Percentiles rank a stretch among this genome's conserved stretches.
phyloP scores from a whole-genome alignment of 2,329 filamentous ascomycete genomes.

The Xylaria sp. region DNA sequence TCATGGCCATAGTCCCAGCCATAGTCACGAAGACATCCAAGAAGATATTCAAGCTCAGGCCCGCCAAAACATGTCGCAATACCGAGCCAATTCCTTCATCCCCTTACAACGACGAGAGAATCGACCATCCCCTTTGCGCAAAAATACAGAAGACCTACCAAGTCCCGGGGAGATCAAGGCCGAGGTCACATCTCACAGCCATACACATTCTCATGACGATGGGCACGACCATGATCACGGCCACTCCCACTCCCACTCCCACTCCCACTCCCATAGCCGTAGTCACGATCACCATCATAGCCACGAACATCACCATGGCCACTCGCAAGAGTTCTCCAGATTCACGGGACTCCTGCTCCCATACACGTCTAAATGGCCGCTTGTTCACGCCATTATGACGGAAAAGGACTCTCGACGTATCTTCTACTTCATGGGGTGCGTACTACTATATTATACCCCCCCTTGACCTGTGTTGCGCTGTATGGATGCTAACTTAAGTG shows the following conservation, averaged over 20 bases:
- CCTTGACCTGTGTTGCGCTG: slow-evolving; percentile 20
- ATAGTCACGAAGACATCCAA: slow-evolving; percentile 38
- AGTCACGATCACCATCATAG: slow-evolving; percentile 42
- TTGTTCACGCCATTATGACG: slow-evolving; percentile 85
- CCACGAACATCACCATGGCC: slow-evolving; percentile 41
- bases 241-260: slow-evolving; percentile 41
- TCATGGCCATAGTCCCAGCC: slow-evolving; percentile 36
- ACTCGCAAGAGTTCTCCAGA: slow-evolving; percentile 64
- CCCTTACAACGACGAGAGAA: slow-evolving; percentile 51
- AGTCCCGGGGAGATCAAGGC: slow-evolving; percentile 40
- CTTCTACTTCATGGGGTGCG: slow-evolving; percentile 92
- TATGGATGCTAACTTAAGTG: slow-evolving; percentile 24
- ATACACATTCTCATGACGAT: slow-evolving; percentile 44
- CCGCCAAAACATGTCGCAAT: slow-evolving; percentile 48
- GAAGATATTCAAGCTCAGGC: slow-evolving; percentile 43
- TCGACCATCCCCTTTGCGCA: slow-evolving; percentile 50
- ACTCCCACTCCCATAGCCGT: slow-evolving; percentile 40
- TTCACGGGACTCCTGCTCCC: slow-evolving; percentile 80
- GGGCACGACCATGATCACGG: slow-evolving; percentile 36
- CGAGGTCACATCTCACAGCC: slow-evolving; percentile 31
- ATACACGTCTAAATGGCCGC: slow-evolving; percentile 75
- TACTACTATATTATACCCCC: background rate
- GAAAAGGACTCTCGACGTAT: slow-evolving; percentile 95
- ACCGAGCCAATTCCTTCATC: slow-evolving; percentile 51
- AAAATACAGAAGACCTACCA: slow-evolving; percentile 44